phyloP scores from a whole-genome alignment of 2,329 filamentous ascomycete species.

The Teratosphaeria zuluensis region DNA sequence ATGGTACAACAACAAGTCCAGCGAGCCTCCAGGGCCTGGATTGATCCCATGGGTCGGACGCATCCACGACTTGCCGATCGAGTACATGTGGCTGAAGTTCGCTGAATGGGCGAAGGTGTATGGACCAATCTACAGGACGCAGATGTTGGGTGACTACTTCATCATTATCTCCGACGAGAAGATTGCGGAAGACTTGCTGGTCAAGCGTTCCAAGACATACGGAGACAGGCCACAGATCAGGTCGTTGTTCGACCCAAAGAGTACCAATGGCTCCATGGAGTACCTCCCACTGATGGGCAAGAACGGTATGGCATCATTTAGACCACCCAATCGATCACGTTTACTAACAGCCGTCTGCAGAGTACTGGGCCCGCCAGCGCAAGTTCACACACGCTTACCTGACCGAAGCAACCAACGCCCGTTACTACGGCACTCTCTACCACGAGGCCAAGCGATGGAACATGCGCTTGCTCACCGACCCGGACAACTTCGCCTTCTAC shows the following conservation, averaged over 20 bases:
- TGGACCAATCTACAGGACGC: constrained; percentile 27
- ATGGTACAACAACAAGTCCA: constrained; percentile 25
- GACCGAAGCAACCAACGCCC: constrained; percentile 27
- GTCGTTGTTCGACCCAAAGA: constrained; percentile 47
- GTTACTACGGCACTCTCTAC: constrained; percentile 24
- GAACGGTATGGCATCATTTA: neutral
- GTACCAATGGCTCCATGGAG: constrained; percentile 28
- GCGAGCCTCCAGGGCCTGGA: constrained; percentile 31
- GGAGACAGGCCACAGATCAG: constrained; percentile 24
- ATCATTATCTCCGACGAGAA: constrained; percentile 28
- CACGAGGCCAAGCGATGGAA: constrained; percentile 47
- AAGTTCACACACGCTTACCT: constrained; percentile 24
- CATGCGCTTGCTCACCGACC: constrained; percentile 25
- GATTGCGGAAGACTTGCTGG: constrained; percentile 26
- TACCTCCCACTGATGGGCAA: constrained; percentile 25
- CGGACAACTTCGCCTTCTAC: constrained; percentile 24
- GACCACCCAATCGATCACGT: neutral
- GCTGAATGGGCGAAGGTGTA: constrained; percentile 25
- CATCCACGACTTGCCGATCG: constrained; percentile 40
- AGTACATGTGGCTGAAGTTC: constrained; percentile 45
- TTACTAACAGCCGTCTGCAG: constrained; percentile 5
- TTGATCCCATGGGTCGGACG: constrained; percentile 28
- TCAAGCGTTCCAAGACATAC: constrained; percentile 22
- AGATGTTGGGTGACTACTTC: constrained; percentile 22
- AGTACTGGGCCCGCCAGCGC: constrained; percentile 17